These are phyloP conservation scores for Cystobasidium ongulense DNA, from an alignment of 768 basidiomycete genomes.

Conservation along the genomic window DNA sequence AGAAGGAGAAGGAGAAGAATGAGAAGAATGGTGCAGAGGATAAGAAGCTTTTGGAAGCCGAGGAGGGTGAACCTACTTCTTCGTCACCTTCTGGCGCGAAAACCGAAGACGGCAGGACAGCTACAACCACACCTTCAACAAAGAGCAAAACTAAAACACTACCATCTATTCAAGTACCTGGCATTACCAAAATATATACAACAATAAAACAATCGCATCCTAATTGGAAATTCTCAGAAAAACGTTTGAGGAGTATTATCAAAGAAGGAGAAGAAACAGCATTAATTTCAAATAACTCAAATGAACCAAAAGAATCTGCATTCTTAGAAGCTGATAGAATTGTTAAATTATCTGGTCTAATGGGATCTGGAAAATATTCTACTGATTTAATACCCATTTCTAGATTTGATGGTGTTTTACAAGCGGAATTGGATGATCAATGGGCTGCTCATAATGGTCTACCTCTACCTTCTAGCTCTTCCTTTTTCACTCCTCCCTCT, in stretches of 20 bases:
- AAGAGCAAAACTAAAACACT: not conserved
- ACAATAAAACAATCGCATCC: not conserved
- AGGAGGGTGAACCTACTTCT: not conserved
- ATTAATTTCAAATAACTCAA: not conserved
- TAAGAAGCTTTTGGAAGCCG: not conserved
- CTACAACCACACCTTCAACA: not conserved
- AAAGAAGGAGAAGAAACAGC: not conserved
- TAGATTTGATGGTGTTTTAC: not conserved
- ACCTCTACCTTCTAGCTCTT: not conserved
- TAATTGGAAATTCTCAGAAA: not conserved
- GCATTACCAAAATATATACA: not conserved
- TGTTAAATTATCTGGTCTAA: not conserved
- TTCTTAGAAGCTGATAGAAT: slow-evolving; percentile 3
- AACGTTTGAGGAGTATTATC: slow-evolving; percentile 2
- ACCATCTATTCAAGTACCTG: not conserved
- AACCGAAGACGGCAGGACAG: not conserved
- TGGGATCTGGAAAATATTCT: slow-evolving; percentile 5
- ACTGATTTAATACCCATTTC: not conserved
- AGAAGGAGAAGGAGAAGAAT: not conserved
- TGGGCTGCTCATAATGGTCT: slow-evolving; percentile 2
- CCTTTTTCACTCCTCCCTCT: not conserved
- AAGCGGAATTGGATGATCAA: not conserved
- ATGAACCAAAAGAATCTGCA: not conserved
- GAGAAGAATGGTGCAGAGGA: not conserved
- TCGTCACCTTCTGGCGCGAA: not conserved